A percentile compares a stretch with the other conserved stretches of the same genome.
Conservation (phyloP, 169 alveolate species). For the Plasmodium coatneyi region DNA sequence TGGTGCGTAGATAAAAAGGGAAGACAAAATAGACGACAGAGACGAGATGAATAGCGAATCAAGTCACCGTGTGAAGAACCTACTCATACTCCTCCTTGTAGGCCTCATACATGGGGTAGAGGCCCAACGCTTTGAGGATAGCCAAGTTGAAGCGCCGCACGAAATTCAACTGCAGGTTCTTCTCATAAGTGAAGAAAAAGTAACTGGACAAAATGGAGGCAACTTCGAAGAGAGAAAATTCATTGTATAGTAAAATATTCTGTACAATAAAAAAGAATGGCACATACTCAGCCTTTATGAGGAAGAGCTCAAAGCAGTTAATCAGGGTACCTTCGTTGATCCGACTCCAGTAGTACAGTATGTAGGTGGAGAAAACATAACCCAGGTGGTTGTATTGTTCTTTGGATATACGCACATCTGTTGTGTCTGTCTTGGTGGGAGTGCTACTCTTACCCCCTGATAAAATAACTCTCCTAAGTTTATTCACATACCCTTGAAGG, state of each 20-base stretch:
- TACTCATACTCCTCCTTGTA: constrained; percentile 71
- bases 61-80: background rate
- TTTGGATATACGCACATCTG: background rate
- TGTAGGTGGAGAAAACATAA: constrained; percentile 80
- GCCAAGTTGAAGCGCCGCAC: constrained; percentile 3
- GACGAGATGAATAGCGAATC: background rate
- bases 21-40: background rate
- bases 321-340: constrained; percentile 84
- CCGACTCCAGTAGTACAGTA: constrained; percentile 84
- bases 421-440: background rate
- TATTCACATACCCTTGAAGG: constrained; percentile 21
- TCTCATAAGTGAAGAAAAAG: constrained; percentile 60
- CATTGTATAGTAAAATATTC: constrained; percentile 79
- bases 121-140: constrained; percentile 8
- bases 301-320: constrained; percentile 81
- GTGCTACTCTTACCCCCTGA: background rate
- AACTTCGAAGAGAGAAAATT: constrained; percentile 75
- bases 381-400: constrained; percentile 75
- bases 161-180: constrained; percentile 2
- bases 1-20: background rate
- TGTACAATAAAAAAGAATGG: constrained; percentile 82
- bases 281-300: constrained; percentile 81
- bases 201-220: constrained; percentile 67
- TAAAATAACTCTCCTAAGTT: background rate
- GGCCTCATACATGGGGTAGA: constrained; percentile 31